Evolutionary conservation across 345 rosid genomes (phyloP).

Genomic region (Combretum micranthum): DNA sequence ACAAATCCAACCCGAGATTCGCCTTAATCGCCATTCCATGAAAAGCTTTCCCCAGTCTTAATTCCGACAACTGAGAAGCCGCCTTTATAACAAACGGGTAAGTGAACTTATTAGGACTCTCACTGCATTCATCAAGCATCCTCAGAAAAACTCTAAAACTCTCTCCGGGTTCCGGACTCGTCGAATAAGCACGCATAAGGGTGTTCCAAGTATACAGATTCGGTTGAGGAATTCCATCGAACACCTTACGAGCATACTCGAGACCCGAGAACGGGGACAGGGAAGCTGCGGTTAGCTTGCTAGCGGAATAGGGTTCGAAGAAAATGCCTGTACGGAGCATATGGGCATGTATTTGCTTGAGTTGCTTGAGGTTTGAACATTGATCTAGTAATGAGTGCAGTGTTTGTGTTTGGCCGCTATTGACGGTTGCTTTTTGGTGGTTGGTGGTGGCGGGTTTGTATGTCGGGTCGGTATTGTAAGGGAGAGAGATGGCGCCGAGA

Average conservation of each 20-base stretch:
- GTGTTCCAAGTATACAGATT: constrained; percentile 66
- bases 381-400: constrained; percentile 26
- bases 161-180: constrained; percentile 41
- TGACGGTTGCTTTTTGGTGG: constrained; percentile 19
- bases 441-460: too few species aligned
- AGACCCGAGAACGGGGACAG: constrained; percentile 37
- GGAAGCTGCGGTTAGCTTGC: constrained; percentile 43
- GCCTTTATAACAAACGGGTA: constrained; percentile 67
- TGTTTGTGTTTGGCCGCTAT: constrained; percentile 26
- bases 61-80: constrained; percentile 26
- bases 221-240: constrained; percentile 62
- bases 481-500: too few species aligned
- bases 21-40: constrained; percentile 59
- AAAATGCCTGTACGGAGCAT: constrained; percentile 49
- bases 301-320: constrained; percentile 38
- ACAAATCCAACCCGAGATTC: constrained; percentile 36
- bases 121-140: constrained; percentile 37
- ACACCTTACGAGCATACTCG: constrained; percentile 61
- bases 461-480: too few species aligned
- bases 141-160: constrained; percentile 37
- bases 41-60: constrained; percentile 36
- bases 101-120: constrained; percentile 50
- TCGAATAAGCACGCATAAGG: constrained; percentile 58
- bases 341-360: constrained; percentile 53
- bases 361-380: constrained; percentile 31